Conservation (phyloP, 768 basidiomycete genomes). For the Xerocomus spinulosus region DNA sequence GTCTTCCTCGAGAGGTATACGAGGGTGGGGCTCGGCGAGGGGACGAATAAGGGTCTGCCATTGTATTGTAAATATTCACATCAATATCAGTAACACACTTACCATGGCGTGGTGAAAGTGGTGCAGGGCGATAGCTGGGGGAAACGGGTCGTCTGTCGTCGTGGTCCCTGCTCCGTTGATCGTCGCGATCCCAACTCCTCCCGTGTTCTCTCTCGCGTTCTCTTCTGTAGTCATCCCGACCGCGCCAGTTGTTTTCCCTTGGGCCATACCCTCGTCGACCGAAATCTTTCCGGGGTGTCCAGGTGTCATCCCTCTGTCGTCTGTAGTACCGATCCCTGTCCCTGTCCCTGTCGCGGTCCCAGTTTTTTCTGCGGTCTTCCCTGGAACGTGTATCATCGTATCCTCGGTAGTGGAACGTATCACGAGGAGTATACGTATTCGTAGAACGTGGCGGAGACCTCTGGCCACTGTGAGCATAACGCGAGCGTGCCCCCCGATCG, state of each 20-base stretch:
- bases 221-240: conserved; percentile 22
- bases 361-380: conserved; percentile 25
- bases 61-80: background rate
- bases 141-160: conserved; percentile 19
- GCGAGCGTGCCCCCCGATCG: conserved; percentile 18
- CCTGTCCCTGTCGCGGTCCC: conserved; percentile 18
- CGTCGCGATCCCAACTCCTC: conserved; percentile 23
- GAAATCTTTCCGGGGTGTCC: conserved; percentile 16
- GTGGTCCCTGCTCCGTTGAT: conserved; percentile 15
- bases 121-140: conserved; percentile 17
- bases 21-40: conserved; percentile 14
- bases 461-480: conserved; percentile 11
- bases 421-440: conserved; percentile 20
- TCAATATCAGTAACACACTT: conserved; percentile 2
- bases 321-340: conserved; percentile 21
- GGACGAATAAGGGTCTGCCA: conserved; percentile 11
- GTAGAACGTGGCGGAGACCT: conserved; percentile 17
- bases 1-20: conserved; percentile 17
- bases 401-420: conserved; percentile 15
- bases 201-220: conserved; percentile 19
- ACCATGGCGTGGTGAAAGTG: conserved; percentile 26
- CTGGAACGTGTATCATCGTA: conserved; percentile 18
- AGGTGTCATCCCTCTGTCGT: conserved; percentile 15
- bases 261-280: conserved; percentile 14
- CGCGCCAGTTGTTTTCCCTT: conserved; percentile 16